Base-by-base conservation (phyloP, 495 filamentous ascomycete species). In the Sordaria brevicollis region DNA sequence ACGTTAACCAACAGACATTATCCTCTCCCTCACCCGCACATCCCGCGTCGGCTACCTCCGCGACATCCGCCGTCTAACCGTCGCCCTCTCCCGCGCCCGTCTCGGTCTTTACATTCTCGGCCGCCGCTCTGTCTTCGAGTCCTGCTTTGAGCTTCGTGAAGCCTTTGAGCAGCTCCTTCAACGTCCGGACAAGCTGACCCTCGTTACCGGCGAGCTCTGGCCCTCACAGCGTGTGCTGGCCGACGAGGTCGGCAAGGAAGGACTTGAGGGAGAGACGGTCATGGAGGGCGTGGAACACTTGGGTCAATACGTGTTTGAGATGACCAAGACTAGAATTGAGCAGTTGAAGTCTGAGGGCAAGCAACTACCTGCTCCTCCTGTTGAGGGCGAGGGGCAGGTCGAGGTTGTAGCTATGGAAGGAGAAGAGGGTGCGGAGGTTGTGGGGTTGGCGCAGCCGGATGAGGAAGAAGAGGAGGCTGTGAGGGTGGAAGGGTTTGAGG, bases 301-400 rank as follows among this genome's bases (percentile, higher is more conserved):
- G 38, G 96, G 95, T 5, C 92, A 97, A 81, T 98, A 97, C 81
- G 95, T 99, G 29, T 97, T 89, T 81, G 93, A 99, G 81, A 98
- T 99, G 93, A 94, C 94, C 13, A 85, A 90, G 74, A 92, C 93
- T 25, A 95, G 91, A 78, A 81, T 97, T 7, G 78, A 82, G 76
- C 81, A 85, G 75, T 67, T 86, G 65, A 76, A 80, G 41, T 81
- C 76, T 36, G 81, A 84, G 71, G 74, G 80, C 62, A 80, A 80
- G 10, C 70, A 62, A 62, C 17, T 84, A 41, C 69, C 72, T 0
- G 80, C 71, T 13, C 66, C 75, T 4, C 69, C 68, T 15, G 73
- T 71, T 39, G 62, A 67, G 65, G 35, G 33, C 0, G 54, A 72
- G 38, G 69, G 65, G 34, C 65, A 75, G 37, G 71, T 75, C 2